A percentile compares a stretch with the other conserved stretches of the same genome.
Conservation (phyloP, 2,329 filamentous ascomycete genomes). For the Epichloe gansuensis region DNA sequence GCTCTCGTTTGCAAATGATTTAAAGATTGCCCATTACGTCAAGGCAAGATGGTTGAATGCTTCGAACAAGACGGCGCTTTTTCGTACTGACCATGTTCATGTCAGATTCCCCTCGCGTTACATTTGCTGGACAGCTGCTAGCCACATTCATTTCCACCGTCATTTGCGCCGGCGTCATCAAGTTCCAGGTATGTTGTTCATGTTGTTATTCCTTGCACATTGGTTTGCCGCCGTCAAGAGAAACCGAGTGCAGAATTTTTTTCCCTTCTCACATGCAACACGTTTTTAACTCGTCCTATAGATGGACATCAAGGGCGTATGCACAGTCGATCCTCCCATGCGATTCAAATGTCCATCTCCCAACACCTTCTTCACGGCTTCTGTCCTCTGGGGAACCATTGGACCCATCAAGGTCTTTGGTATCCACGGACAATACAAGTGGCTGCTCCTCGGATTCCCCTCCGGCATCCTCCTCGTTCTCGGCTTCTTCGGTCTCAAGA, state of each 20-base stretch:
- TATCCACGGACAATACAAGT: conserved; percentile 22
- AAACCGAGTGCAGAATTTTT: too few species aligned
- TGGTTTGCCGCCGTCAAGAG: too few species aligned
- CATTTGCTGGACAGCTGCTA: conserved; percentile 24
- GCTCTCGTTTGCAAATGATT: conserved; percentile 22
- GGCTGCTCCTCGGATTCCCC: conserved; percentile 28
- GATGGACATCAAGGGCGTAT: conserved; percentile 24
- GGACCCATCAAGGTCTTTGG: conserved; percentile 27
- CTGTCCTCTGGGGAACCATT: conserved; percentile 30
- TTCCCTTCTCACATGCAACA: too few species aligned
- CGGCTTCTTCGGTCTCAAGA: conserved; percentile 24
- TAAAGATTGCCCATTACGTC: conserved; percentile 31
- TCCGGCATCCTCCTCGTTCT: conserved; percentile 25
- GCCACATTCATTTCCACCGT: conserved; percentile 23
- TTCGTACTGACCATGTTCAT: too few species aligned
- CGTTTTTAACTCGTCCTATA: conserved; percentile 1
- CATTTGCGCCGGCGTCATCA: conserved; percentile 22
- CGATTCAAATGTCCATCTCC: conserved; percentile 25
- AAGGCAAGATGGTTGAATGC: conserved; percentile 16
- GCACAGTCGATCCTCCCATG: conserved; percentile 23
- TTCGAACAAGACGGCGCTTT: too few species aligned
- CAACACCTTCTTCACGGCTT: conserved; percentile 27
- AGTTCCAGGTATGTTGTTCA: conserved; percentile 21
- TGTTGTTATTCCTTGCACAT: too few species aligned
- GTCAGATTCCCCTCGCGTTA: conserved; percentile 23